These are phyloP conservation scores for Naganishia antarctica DNA, from an alignment of 768 basidiomycete species.

Conservation along the genomic window DNA sequence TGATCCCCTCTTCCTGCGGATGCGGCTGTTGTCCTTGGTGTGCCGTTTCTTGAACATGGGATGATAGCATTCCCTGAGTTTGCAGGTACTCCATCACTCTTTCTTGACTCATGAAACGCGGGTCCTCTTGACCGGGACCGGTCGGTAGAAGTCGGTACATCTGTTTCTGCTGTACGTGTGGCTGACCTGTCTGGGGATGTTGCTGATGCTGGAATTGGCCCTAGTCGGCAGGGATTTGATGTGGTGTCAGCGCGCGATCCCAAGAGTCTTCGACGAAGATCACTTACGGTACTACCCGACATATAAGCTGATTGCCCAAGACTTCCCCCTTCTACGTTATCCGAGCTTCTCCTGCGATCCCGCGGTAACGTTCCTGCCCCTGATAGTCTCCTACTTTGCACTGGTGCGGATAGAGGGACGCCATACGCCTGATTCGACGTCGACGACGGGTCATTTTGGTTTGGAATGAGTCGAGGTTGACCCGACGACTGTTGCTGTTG, in stretches of 20 bases:
- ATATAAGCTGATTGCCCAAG: not conserved
- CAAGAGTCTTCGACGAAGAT: too few relatives aligned
- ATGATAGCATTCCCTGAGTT: constrained; percentile 5
- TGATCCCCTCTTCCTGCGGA: not conserved
- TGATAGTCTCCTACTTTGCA: constrained; percentile 1
- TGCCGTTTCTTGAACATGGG: not conserved
- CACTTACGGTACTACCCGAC: not conserved
- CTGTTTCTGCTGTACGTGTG: not conserved
- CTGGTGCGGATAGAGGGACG: constrained; percentile 1
- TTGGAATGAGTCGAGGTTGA: not conserved
- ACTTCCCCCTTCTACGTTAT: not conserved
- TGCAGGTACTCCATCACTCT: constrained; percentile 5
- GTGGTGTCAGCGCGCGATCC: too few relatives aligned
- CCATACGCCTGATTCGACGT: not conserved
- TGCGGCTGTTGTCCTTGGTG: not conserved
- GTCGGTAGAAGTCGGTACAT: constrained; percentile 7
- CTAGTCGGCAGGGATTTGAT: too few relatives aligned
- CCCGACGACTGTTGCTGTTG: not conserved
- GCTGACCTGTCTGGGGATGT: not conserved
- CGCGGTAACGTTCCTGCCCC: constrained; percentile 1
- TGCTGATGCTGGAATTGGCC: not conserved
- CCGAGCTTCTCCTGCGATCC: constrained; percentile 11
- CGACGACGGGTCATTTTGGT: not conserved
- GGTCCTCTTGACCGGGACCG: not conserved
- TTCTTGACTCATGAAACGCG: constrained; percentile 13